phyloP scores from a whole-genome alignment of 345 rosid genomes.

The Lagerstroemia speciosa region DNA sequence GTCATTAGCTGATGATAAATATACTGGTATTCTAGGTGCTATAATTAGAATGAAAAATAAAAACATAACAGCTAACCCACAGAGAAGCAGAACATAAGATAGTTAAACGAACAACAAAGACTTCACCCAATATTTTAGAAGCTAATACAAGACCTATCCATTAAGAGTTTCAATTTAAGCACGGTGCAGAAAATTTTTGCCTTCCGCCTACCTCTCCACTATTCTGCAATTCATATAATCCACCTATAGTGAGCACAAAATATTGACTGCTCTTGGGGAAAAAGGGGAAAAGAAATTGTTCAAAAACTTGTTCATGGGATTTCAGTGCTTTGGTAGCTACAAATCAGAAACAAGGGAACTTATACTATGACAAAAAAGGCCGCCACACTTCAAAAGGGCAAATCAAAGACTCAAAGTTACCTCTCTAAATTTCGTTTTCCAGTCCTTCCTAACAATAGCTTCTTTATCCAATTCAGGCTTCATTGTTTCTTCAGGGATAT shows the following conservation, averaged over 20 bases:
- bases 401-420: slow-evolving; percentile 21
- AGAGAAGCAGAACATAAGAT: background rate
- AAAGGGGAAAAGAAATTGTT: too few species aligned
- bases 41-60: too few species aligned
- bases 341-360: background rate
- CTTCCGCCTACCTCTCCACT: background rate
- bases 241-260: background rate
- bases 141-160: background rate
- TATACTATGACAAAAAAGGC: background rate
- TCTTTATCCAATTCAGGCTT: slow-evolving; percentile 42
- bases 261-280: background rate
- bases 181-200: background rate
- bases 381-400: background rate
- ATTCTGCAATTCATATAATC: background rate
- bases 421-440: slow-evolving; percentile 52
- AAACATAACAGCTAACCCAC: background rate
- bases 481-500: slow-evolving; percentile 41
- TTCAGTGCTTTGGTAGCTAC: background rate
- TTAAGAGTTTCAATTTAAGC: background rate
- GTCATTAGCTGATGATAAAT: background rate
- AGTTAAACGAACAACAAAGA: background rate
- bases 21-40: background rate
- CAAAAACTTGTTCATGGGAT: background rate
- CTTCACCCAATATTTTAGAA: background rate
- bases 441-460: slow-evolving; percentile 32